Conservation (phyloP, 2,329 filamentous ascomycete genomes). For the Aspergillus sojae region DNA sequence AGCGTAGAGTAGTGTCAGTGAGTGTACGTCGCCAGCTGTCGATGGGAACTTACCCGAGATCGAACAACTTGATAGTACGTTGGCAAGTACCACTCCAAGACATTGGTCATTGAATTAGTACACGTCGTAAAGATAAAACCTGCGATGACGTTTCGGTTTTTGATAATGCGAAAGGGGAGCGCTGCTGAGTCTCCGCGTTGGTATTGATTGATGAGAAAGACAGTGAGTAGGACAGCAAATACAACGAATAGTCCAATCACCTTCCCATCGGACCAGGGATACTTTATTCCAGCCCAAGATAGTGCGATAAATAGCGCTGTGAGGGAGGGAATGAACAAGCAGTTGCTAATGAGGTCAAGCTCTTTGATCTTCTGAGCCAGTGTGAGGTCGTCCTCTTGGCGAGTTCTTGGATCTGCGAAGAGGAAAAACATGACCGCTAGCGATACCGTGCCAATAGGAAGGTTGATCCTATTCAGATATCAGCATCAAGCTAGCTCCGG, state of each 20-base stretch:
- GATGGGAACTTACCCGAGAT: slow-evolving; percentile 17
- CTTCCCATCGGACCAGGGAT: slow-evolving; percentile 34
- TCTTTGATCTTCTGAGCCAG: slow-evolving; percentile 29
- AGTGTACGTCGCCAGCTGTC: not conserved
- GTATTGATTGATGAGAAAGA: slow-evolving; percentile 35
- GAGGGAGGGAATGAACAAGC: slow-evolving; percentile 36
- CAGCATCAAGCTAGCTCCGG: not conserved
- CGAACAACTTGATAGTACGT: slow-evolving; percentile 40
- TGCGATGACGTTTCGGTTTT: slow-evolving; percentile 29
- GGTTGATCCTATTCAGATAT: slow-evolving; percentile 29
- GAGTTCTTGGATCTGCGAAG: slow-evolving; percentile 22
- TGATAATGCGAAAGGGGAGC: slow-evolving; percentile 37
- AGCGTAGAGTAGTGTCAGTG: not conserved
- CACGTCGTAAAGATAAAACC: slow-evolving; percentile 27
- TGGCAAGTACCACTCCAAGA: slow-evolving; percentile 34
- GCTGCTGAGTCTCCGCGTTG: slow-evolving; percentile 33
- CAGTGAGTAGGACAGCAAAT: slow-evolving; percentile 33
- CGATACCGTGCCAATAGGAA: slow-evolving; percentile 32
- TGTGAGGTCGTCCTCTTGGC: slow-evolving; percentile 13
- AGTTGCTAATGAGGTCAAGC: slow-evolving; percentile 37
- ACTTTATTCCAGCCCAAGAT: slow-evolving; percentile 40
- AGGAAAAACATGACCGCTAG: slow-evolving; percentile 20
- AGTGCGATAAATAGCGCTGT: slow-evolving; percentile 32
- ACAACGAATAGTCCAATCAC: slow-evolving; percentile 38
- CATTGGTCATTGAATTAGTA: slow-evolving; percentile 26